Conservation (phyloP, 129 eudicot species). For the Logfia minima region DNA sequence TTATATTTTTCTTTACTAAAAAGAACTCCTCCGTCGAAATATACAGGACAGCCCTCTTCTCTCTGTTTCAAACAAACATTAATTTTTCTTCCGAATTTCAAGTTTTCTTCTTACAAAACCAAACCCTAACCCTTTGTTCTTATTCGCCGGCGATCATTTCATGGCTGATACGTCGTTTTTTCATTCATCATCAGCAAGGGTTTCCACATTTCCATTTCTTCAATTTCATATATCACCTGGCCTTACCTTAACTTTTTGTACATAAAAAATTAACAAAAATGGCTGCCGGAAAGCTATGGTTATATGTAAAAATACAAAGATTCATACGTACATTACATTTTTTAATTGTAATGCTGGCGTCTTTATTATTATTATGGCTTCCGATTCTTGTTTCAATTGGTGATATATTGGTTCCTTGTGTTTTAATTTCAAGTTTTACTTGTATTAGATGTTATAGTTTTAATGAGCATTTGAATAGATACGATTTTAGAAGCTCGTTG, state of each 20-base stretch:
- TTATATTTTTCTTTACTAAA: too few relatives aligned
- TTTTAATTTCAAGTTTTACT: slow-evolving; percentile 69
- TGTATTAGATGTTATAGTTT: slow-evolving; percentile 71
- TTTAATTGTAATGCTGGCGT: slow-evolving; percentile 73
- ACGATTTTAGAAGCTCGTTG: slow-evolving; percentile 79
- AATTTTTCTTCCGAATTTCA: background rate
- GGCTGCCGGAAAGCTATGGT: slow-evolving; percentile 41
- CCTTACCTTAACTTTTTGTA: background rate
- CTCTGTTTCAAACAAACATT: background rate
- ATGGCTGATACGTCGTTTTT: background rate
- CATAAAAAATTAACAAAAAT: background rate
- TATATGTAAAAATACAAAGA: slow-evolving; percentile 64
- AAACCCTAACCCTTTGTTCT: background rate
- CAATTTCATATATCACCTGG: background rate
- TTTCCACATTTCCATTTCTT: background rate
- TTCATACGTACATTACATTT: slow-evolving; percentile 61
- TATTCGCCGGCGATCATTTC: background rate
- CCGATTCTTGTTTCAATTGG: slow-evolving; percentile 75
- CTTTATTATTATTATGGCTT: slow-evolving; percentile 60
- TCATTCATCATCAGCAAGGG: background rate
- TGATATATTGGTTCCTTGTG: slow-evolving; percentile 69
- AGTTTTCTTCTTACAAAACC: background rate
- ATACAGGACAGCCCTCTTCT: background rate
- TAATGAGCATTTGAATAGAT: slow-evolving; percentile 57
- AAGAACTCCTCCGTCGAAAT: too few relatives aligned